Percentiles rank a stretch among this genome's conserved stretches.
Conservation (phyloP, 306 rosid species). For the Vachellia pachyceras region DNA sequence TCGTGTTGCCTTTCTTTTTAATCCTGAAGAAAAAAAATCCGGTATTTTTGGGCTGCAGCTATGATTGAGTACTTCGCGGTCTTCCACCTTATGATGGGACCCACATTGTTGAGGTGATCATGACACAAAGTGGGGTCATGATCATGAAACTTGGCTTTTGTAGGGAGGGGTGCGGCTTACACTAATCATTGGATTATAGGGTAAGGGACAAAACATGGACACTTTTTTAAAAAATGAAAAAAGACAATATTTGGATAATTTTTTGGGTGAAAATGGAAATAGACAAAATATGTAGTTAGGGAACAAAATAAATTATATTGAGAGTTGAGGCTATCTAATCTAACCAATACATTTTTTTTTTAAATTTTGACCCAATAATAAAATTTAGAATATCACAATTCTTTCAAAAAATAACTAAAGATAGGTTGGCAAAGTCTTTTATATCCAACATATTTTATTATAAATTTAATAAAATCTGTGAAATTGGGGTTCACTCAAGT, state of each 20-base stretch:
- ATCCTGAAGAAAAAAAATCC: background rate
- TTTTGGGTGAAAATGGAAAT: background rate
- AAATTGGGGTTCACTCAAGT: background rate
- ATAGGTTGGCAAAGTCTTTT: background rate
- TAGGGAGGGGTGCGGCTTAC: background rate
- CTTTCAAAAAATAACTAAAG: too few species aligned
- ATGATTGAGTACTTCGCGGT: slow-evolving; percentile 19
- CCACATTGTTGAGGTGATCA: background rate
- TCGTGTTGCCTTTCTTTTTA: background rate
- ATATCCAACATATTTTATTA: background rate
- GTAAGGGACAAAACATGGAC: slow-evolving; percentile 15
- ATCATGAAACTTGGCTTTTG: slow-evolving; percentile 15
- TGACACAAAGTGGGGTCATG: slow-evolving; percentile 6
- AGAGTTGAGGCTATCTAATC: background rate
- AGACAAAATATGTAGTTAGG: background rate
- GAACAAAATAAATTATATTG: background rate
- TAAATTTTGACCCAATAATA: background rate
- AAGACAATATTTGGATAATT: background rate
- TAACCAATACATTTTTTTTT: too few species aligned
- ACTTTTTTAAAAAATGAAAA: background rate
- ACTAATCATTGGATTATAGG: slow-evolving; percentile 36
- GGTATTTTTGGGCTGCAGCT: background rate
- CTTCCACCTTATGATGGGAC: background rate
- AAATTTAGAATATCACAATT: background rate
- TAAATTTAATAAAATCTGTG: too few species aligned